phyloP scores from a whole-genome alignment of 2,329 filamentous ascomycete species.

The Aureobasidium sp. region DNA sequence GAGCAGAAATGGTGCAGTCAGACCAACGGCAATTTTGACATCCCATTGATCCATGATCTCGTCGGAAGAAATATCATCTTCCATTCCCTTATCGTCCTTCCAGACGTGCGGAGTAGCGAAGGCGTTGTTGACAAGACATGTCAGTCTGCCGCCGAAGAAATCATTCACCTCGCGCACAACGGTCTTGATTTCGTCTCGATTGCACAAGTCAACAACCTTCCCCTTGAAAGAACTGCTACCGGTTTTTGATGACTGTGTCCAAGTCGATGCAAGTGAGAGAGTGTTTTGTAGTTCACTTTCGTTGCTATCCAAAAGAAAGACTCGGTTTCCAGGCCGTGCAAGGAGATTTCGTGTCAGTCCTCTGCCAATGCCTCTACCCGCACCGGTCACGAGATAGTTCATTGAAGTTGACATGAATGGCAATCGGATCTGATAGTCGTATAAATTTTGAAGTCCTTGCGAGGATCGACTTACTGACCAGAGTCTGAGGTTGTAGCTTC shows the following conservation, averaged over 20 bases:
- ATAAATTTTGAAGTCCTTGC: not conserved
- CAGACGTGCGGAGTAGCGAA: conserved; percentile 17
- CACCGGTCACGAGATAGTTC: conserved; percentile 34
- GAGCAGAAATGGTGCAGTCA: conserved; percentile 30
- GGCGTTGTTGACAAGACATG: conserved; percentile 41
- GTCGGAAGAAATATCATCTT: conserved; percentile 5
- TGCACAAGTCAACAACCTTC: conserved; percentile 23
- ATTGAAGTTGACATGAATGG: conserved; percentile 27
- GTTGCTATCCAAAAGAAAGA: conserved; percentile 37
- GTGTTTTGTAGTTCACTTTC: conserved; percentile 33
- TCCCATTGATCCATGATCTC: conserved; percentile 18
- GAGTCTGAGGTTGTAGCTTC: not conserved
- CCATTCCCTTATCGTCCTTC: conserved; percentile 13
- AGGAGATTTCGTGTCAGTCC: conserved; percentile 33
- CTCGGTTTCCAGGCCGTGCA: conserved; percentile 28
- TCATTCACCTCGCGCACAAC: conserved; percentile 26
- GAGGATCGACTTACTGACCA: not conserved
- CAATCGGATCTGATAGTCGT: not conserved
- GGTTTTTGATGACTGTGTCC: not conserved
- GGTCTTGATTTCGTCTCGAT: conserved; percentile 27
- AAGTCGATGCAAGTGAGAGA: conserved; percentile 21
- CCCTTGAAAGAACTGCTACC: not conserved
- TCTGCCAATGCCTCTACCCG: conserved; percentile 33
- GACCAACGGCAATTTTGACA: conserved; percentile 18
- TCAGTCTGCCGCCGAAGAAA: conserved; percentile 32